Base-by-base conservation (phyloP, 2,329 filamentous ascomycete genomes). In the Pseudopithomyces maydicus region DNA sequence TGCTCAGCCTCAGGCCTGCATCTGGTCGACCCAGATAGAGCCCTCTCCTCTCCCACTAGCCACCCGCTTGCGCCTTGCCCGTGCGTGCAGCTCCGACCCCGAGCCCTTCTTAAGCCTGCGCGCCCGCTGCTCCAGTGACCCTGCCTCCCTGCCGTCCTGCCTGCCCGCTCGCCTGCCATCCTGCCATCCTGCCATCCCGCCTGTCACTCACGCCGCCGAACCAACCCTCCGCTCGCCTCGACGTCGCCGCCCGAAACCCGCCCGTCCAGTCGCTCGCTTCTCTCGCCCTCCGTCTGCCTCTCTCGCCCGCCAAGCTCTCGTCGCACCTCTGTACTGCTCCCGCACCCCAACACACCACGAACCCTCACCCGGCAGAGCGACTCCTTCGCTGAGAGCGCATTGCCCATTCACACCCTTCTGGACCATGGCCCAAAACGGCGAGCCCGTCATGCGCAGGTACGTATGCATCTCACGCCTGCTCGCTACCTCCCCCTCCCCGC, bases 391-490 rank as follows among this genome's bases (percentile, higher is more conserved):
- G 47, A 41, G 47, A 39, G 47, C 35, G 47, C 47, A 50, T 22
- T 22, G 10, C 39, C 47, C 46, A n/a, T 19, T 41, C 22, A 12
- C 33, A 50, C 22, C 26, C 50, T 52, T 41, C 11, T 38, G 61
- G 68, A 33, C 55, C 12, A 77, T 77, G 75, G 74, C 75, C 62
- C 72, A 76, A 52, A 74, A 73, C 60, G 71, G 72, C 63, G 76
- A 82, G 66, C 85, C 86, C 72, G 85, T 87, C 58, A 88, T 88
- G 79, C 82, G 85, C 80, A 88, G 87, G 87, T 89, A 85, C 66
- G 83, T 74, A 50, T n/a, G 29, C 54, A 59, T 58, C 59, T 62
- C 56, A 58, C 38, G 38, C 20, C 54, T 42, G 39, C 12, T 50
- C 44, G 54, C 57, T 54, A 48, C 50, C 50, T 55, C 49, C 54